Conservation (phyloP, 208 protist species). For the Wallacemonas sp. region DNA sequence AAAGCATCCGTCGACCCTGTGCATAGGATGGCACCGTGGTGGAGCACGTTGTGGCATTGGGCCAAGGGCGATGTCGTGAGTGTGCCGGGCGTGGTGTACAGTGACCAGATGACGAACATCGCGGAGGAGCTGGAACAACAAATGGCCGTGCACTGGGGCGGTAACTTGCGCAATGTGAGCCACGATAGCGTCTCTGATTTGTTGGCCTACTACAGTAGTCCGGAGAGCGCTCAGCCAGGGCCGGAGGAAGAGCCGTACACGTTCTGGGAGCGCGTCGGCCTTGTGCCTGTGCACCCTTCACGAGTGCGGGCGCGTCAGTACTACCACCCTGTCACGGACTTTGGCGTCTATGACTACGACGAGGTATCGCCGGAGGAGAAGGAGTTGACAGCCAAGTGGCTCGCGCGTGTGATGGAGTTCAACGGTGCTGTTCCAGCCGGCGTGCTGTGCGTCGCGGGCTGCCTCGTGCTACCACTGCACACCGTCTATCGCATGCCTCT, state of each 20-base stretch:
- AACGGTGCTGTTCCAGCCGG: constrained; percentile 72
- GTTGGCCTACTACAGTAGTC: constrained; percentile 11
- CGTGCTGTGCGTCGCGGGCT: constrained; percentile 64
- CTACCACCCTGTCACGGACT: constrained; percentile 85
- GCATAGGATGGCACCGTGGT: constrained; percentile 5
- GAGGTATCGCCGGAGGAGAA: constrained; percentile 83
- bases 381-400: constrained; percentile 82
- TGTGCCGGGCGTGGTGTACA: constrained; percentile 82
- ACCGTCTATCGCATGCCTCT: constrained; percentile 81
- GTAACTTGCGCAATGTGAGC: constrained; percentile 71
- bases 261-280: constrained; percentile 81
- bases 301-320: constrained; percentile 84
- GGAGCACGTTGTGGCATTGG: constrained; percentile 11
- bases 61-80: constrained; percentile 27
- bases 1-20: not conserved
- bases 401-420: constrained; percentile 84
- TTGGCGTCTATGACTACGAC: constrained; percentile 87
- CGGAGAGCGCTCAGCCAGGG: constrained; percentile 22
- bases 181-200: constrained; percentile 50
- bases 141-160: constrained; percentile 32
- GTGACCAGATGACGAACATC: constrained; percentile 45
- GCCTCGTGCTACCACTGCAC: constrained; percentile 73
- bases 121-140: constrained; percentile 27
- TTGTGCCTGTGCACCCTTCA: constrained; percentile 78
- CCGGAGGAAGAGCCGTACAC: constrained; percentile 88